phyloP scores from a whole-genome alignment of 768 basidiomycete species.

The Termitomyces titanicus region DNA sequence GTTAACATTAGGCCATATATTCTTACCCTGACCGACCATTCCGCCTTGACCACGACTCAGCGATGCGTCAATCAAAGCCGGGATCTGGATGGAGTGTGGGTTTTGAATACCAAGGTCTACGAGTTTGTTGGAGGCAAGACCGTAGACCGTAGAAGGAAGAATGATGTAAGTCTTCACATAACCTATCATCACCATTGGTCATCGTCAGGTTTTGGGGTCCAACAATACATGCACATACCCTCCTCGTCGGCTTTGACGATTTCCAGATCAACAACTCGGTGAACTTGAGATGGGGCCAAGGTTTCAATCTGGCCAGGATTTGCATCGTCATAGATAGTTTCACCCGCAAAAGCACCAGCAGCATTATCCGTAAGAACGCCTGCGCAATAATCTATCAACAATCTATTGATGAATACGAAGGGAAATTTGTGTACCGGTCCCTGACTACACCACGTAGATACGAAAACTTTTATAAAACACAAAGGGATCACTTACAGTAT shows the following conservation, averaged over 20 bases:
- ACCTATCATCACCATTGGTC: constrained; percentile 25
- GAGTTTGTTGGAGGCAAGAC: constrained; percentile 43
- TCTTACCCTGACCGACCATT: constrained; percentile 53
- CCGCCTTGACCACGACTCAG: constrained; percentile 48
- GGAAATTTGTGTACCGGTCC: constrained; percentile 34
- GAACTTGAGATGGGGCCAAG: constrained; percentile 40
- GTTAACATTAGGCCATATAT: constrained; percentile 56
- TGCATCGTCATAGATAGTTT: constrained; percentile 45
- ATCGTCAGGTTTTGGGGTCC: neutral
- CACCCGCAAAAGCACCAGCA: constrained; percentile 32
- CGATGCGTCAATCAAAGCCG: constrained; percentile 38
- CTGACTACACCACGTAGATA: constrained; percentile 35
- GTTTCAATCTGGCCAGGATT: constrained; percentile 43
- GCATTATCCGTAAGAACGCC: constrained; percentile 44
- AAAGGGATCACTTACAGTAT: constrained; percentile 46
- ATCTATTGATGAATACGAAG: neutral
- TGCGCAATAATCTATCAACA: constrained; percentile 4
- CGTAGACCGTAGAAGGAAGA: constrained; percentile 57
- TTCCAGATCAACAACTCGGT: constrained; percentile 46
- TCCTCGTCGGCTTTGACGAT: constrained; percentile 45
- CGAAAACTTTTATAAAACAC: no score
- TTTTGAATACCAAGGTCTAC: constrained; percentile 52
- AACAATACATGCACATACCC: constrained; percentile 25
- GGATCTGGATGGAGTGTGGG: constrained; percentile 49
- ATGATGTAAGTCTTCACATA: constrained; percentile 51